Conservation (phyloP, 2,329 filamentous ascomycete species). For the Fusarium sp. region DNA sequence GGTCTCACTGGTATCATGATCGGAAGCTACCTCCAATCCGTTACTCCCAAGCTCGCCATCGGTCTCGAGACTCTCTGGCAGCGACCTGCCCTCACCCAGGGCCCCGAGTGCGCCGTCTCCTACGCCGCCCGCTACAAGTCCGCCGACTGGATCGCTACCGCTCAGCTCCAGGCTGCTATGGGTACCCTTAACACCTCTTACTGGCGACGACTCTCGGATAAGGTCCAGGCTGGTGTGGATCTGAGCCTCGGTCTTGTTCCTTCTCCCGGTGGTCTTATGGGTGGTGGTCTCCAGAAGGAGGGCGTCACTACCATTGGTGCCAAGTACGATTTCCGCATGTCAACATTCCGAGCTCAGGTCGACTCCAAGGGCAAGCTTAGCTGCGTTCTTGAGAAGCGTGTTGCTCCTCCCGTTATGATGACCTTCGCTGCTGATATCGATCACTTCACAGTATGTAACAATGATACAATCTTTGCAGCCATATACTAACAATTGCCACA, state of each 20-base stretch:
- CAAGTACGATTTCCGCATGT: constrained; percentile 98
- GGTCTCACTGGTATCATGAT: constrained; percentile 95
- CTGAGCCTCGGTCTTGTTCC: constrained; percentile 87
- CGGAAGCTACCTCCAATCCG: constrained; percentile 92
- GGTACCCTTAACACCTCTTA: constrained; percentile 91
- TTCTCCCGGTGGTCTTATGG: constrained; percentile 77
- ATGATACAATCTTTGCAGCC: not conserved
- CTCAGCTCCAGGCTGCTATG: constrained; percentile 84
- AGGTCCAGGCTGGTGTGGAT: constrained; percentile 95
- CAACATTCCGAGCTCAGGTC: constrained; percentile 94
- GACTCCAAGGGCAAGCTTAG: constrained; percentile 95
- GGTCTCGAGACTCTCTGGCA: constrained; percentile 96
- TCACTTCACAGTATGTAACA: constrained; percentile 84
- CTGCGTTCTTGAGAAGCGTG: constrained; percentile 93
- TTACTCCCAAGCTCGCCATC: constrained; percentile 87
- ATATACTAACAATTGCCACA: constrained; percentile 57
- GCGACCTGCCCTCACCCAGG: constrained; percentile 83
- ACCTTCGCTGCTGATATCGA: constrained; percentile 98
- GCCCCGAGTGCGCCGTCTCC: constrained; percentile 90
- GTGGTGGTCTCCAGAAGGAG: constrained; percentile 81
- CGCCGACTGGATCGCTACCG: constrained; percentile 91
- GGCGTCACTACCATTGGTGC: constrained; percentile 91
- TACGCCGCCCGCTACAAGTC: constrained; percentile 94
- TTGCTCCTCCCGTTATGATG: constrained; percentile 91
- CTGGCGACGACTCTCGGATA: constrained; percentile 93